Evolutionary conservation across 345 rosid genomes (phyloP), one percentile per base, ranked within the genome.

Genomic region (Aquilaria sinensis): DNA sequence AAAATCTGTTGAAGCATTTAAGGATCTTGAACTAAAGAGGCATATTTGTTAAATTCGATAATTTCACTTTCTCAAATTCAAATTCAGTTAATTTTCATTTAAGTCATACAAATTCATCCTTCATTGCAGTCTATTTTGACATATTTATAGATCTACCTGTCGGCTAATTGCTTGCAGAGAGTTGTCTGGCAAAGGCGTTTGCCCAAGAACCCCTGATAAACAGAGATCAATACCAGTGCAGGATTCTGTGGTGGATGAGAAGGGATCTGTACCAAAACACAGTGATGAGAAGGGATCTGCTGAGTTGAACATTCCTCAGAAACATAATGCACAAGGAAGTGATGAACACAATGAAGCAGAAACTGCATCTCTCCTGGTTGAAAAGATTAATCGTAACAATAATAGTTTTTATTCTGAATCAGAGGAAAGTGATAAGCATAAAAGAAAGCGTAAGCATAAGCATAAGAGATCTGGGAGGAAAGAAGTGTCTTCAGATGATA

Each of bases 401-500:
- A 71, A 75, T 66, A 64, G 63, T 31, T 52, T 65, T 57, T 82
- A 79, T 67, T 75, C 85, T 53, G 87, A 70, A 63, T 86, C 88
- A 23, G 82, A 80, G 68, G 87, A 74, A 71, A 77, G 65, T 63
- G 83, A 67, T 62, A 76, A 73, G 71, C 76, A 16, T 69, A 71
- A 59, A 59, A 45, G 67, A n/a, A 80, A 75, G 61, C 71, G 53
- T 31, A 85, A 76, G 73, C 85, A 80, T 71, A 89, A 78, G 75
- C 84, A 76, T 73, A 91, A 79, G 76, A 77, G 85, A 67, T 78
- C 80, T 12, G 77, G 69, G 33, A 79, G 75, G 73, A 80, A 60
- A 64, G 86, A 77, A 65, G 69, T 51, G 61, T 75, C 87, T 46
- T 87, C 96, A 60, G 92, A 78, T 70, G 86, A 74, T 65, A 84